Percentiles rank a stretch among this genome's conserved stretches.
Conservation (phyloP, 441 rosid genomes). For the Arabidopsis hybrid region DNA sequence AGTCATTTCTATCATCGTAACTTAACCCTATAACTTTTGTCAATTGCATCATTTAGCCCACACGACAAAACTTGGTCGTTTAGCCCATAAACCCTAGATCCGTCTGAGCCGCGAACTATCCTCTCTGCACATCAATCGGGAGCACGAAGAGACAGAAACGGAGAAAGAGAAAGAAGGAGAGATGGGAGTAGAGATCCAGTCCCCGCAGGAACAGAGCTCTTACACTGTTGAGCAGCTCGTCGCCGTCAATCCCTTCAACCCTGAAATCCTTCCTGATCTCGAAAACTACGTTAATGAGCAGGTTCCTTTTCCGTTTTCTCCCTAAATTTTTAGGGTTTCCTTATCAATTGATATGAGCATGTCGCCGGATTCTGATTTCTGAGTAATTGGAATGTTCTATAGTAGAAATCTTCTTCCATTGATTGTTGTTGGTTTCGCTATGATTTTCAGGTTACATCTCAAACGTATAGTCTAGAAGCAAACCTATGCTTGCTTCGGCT, state of each 20-base stretch:
- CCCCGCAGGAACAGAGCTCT: constrained; percentile 58
- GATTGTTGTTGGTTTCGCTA: constrained; percentile 14
- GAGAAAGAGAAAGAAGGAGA: constrained; percentile 64
- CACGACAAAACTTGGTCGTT: constrained; percentile 36
- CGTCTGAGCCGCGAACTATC: constrained; percentile 27
- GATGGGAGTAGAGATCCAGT: constrained; percentile 46
- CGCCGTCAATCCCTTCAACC: constrained; percentile 96
- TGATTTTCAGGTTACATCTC: constrained; percentile 69
- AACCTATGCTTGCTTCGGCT: constrained; percentile 97
- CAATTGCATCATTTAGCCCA: background rate
- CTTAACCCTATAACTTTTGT: background rate
- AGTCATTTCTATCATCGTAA: background rate
- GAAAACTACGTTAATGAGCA: constrained; percentile 93
- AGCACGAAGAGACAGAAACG: constrained; percentile 13
- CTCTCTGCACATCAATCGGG: constrained; percentile 21
- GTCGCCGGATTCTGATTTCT: background rate
- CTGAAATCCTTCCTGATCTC: constrained; percentile 92
- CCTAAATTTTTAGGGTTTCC: background rate
- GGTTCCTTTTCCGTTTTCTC: constrained; percentile 49
- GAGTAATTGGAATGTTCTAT: background rate
- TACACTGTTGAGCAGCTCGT: constrained; percentile 92
- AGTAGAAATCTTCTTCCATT: background rate
- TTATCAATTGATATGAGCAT: background rate
- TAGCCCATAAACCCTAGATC: constrained; percentile 38
- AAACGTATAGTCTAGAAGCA: constrained; percentile 91